Evolutionary conservation across 2,329 filamentous ascomycete species (phyloP).

Genomic region (Drechmeria coniospora): DNA sequence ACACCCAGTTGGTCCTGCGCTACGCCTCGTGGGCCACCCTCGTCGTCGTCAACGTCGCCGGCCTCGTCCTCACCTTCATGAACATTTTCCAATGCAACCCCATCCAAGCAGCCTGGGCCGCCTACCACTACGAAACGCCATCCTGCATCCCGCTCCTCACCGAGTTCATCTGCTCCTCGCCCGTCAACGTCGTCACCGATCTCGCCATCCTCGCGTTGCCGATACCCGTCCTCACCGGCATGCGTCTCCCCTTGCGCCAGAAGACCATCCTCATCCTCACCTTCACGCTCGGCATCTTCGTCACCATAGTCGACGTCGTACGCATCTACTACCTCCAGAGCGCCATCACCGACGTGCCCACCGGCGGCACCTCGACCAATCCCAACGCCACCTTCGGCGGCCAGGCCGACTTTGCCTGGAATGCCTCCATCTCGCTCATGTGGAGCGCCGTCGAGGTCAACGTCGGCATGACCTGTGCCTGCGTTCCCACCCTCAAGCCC

Average conservation of each 20-base stretch:
- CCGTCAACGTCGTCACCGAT: constrained; percentile 85
- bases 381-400: constrained; percentile 32
- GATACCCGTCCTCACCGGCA: constrained; percentile 73
- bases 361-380: constrained; percentile 17
- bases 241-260: constrained; percentile 71
- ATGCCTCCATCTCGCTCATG: constrained; percentile 75
- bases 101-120: constrained; percentile 50
- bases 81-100: constrained; percentile 80
- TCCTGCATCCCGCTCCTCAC: constrained; percentile 42
- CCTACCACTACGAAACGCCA: constrained; percentile 15
- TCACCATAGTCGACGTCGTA: constrained; percentile 75
- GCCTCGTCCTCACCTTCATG: constrained; percentile 65
- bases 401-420: constrained; percentile 46
- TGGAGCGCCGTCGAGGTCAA: constrained; percentile 92
- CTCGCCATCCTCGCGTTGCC: constrained; percentile 76
- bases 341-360: constrained; percentile 36
- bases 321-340: constrained; percentile 80
- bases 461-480: constrained; percentile 76
- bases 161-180: constrained; percentile 59
- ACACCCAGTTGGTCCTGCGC: constrained; percentile 59
- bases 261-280: constrained; percentile 78
- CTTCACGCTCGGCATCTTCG: constrained; percentile 76
- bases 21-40: constrained; percentile 72
- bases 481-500: constrained; percentile 84
- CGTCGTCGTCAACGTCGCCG: constrained; percentile 62